A percentile compares a stretch with the other conserved stretches of the same genome.
Evolutionary conservation across 2,329 filamentous ascomycete species (phyloP).

Genomic region (Alternaria sp.): DNA sequence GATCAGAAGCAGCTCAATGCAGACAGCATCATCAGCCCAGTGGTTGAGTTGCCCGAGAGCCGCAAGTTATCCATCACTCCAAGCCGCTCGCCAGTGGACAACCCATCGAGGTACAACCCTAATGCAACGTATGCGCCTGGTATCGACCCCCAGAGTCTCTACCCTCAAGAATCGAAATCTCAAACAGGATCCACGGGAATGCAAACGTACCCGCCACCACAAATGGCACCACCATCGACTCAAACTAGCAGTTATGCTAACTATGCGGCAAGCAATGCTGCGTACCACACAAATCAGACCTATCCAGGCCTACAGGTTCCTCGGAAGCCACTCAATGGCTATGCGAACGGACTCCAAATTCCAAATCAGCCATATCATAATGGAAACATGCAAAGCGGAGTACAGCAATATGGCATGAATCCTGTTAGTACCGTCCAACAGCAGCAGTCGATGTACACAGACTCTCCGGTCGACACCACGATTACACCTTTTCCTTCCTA

Average conservation of each 20-base stretch:
- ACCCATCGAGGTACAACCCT: conserved; percentile 42
- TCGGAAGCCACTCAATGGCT: conserved; percentile 38
- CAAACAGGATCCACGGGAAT: conserved; percentile 38
- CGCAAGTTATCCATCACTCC: conserved; percentile 43
- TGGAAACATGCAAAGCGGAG: conserved; percentile 33
- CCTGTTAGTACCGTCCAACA: conserved; percentile 41
- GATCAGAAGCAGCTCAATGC: conserved; percentile 50
- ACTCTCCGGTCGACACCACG: conserved; percentile 49
- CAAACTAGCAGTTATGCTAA: conserved; percentile 33
- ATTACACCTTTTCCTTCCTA: conserved; percentile 42
- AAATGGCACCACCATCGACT: conserved; percentile 35
- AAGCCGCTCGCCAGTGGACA: conserved; percentile 41
- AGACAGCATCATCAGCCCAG: conserved; percentile 49
- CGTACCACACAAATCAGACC: conserved; percentile 38
- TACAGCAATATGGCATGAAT: conserved; percentile 39
- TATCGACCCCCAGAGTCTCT: conserved; percentile 41
- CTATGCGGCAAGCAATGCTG: conserved; percentile 27
- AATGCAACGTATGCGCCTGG: conserved; percentile 43
- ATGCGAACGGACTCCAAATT: conserved; percentile 41
- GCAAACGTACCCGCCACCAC: conserved; percentile 52
- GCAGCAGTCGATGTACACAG: conserved; percentile 43
- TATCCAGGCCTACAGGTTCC: conserved; percentile 47
- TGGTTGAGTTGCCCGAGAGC: conserved; percentile 47
- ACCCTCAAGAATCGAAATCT: conserved; percentile 30
- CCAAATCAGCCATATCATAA: conserved; percentile 38